Conservation (phyloP, 164 flowering plant genomes). For the Piper longum region DNA sequence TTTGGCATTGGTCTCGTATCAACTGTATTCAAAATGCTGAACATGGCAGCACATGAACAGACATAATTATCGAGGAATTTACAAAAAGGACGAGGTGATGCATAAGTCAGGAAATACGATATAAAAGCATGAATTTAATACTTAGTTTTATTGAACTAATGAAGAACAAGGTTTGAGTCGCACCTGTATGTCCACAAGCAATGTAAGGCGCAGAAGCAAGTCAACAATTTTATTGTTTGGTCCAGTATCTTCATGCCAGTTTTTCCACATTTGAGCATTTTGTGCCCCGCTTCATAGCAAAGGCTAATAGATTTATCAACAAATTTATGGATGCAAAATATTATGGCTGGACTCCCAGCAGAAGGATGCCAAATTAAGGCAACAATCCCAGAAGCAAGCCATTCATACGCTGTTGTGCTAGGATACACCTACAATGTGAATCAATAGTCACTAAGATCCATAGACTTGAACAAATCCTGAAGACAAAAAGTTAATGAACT, state of each 20-base stretch:
- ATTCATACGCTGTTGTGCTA: constrained; percentile 73
- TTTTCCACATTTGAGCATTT: constrained; percentile 38
- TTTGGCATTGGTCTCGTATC: no score
- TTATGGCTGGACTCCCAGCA: constrained; percentile 81
- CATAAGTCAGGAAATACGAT: no score
- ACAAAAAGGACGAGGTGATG: no score
- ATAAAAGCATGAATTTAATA: no score
- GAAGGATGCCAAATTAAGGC: constrained; percentile 81
- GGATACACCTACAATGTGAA: constrained; percentile 56
- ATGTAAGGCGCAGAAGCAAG: constrained; percentile 59
- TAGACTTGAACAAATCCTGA: background rate
- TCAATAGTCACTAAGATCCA: background rate
- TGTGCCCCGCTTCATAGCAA: constrained; percentile 31
- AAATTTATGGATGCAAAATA: constrained; percentile 60
- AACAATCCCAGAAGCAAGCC: constrained; percentile 83
- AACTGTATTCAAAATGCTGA: no score
- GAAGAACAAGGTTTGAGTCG: background rate
- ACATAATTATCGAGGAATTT: no score
- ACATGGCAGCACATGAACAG: no score
- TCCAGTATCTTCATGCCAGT: constrained; percentile 60
- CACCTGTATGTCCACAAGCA: constrained; percentile 86
- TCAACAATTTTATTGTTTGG: constrained; percentile 57
- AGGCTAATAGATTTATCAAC: constrained; percentile 44
- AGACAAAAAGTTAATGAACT: background rate
- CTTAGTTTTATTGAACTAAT: background rate